Base-by-base conservation (phyloP, 225 moss, liverwort and hornwort genomes). In the Bryum argenteum region DNA sequence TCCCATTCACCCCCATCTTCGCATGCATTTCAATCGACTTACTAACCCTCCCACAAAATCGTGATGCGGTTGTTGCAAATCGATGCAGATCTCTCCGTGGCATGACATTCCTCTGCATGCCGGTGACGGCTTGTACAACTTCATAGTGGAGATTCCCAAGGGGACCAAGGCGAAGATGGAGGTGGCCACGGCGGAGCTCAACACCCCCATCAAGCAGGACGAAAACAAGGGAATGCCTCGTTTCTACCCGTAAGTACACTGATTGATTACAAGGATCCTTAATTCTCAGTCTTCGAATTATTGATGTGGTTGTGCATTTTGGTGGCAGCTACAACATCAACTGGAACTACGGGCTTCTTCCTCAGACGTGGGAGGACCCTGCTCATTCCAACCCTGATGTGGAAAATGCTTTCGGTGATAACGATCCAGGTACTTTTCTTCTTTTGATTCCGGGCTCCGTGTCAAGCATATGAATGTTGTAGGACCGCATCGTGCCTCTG, bases 311-410 rank as follows among this genome's bases (percentile, higher is more conserved):
- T 53, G 23, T 58, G 19, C 53, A 39, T 61, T 15, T 71, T 69
- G 67, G 65, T 9, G 51, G 45, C 89, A 95, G 89, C 12, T 85
- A 86, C 60, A 92, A 89, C 72, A 98, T 94, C 63, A 84, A 88
- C 41, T 92, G 90, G 92, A 95, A 95, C 66, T 95, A 89, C 9
- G 92, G 92, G 65, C 86, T 95, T 48, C 83, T 95, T 70, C 92
- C 90, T 66, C 90, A 92, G 69, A 92, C 95, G 39, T 91, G 95
- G 92, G 92, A 89, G 63, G 90, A 92, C 67, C 95, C 95, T 63
- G 72, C 83, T 54, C 86, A 92, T 47, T 77, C 89, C 76, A 77
- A 90, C 54, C 24, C 84, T 48, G 92, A 90, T 42, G 81, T 95
- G 43, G 90, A 92, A 24, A 82, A 87, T 51, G 78, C 89, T 65